These are phyloP conservation scores for Eucalyptus viminalis DNA, from an alignment of 345 rosid species.

Conservation along the genomic window DNA sequence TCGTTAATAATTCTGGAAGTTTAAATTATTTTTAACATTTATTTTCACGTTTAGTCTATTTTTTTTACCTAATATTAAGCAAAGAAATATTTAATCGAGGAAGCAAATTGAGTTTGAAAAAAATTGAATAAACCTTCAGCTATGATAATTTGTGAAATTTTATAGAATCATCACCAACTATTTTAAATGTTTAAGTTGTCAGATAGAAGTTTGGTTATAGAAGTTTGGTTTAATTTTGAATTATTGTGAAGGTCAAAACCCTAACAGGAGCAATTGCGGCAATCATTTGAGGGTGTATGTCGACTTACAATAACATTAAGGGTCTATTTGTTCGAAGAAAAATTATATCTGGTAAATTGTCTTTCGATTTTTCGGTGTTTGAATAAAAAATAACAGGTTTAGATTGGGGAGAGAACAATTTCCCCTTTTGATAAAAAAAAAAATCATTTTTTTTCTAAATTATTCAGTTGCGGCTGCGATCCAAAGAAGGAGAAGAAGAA, in stretches of 20 bases:
- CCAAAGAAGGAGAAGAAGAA: not conserved
- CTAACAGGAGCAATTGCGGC: fast-evolving
- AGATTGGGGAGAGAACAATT: fast-evolving
- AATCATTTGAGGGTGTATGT: not conserved
- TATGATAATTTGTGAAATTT: too few species aligned
- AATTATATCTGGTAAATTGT: not conserved
- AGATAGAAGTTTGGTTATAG: fast-evolving
- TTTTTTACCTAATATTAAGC: too few species aligned
- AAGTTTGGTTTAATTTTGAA: fast-evolving
- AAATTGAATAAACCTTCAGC: fast-evolving
- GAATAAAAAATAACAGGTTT: not conserved
- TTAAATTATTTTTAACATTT: too few species aligned
- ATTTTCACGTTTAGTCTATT: fast-evolving
- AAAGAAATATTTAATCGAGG: too few species aligned
- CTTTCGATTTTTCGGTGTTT: not conserved
- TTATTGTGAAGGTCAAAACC: not conserved
- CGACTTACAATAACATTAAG: fast-evolving
- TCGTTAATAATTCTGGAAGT: too few species aligned
- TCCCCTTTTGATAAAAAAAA: fast-evolving
- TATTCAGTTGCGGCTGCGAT: not conserved
- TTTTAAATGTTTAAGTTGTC: fast-evolving
- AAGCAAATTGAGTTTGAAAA: too few species aligned
- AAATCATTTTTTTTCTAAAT: too few species aligned
- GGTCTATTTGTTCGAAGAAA: fast-evolving
- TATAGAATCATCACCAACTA: fast-evolving